These are phyloP conservation scores for Yamadazyma scolyti DNA, from an alignment of 805 yeast species.

Conservation along the genomic window DNA sequence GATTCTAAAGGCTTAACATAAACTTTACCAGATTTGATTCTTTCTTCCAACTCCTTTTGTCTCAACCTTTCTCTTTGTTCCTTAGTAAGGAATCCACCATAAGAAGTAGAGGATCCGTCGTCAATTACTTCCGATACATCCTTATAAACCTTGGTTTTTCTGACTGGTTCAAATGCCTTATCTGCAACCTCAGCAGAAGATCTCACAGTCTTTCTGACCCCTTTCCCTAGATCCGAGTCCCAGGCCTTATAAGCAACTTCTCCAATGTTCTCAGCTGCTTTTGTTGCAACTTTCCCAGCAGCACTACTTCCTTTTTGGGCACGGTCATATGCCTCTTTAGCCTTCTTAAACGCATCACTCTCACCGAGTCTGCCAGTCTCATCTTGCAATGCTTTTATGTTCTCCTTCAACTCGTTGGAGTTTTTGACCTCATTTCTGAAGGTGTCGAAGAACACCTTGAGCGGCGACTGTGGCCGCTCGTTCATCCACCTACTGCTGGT, in stretches of 20 bases:
- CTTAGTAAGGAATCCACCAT: slow-evolving; percentile 88
- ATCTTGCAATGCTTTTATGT: slow-evolving; percentile 90
- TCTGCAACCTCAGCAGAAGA: slow-evolving; percentile 83
- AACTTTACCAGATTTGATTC: slow-evolving; percentile 59
- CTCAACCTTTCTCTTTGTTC: slow-evolving; percentile 77
- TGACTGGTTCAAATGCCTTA: slow-evolving; percentile 87
- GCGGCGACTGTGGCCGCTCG: slow-evolving; percentile 59
- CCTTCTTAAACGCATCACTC: slow-evolving; percentile 87
- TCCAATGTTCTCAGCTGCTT: slow-evolving; percentile 94
- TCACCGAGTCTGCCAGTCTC: slow-evolving; percentile 94
- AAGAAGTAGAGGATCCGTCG: slow-evolving; percentile 83
- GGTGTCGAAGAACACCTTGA: slow-evolving; percentile 90
- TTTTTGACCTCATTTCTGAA: slow-evolving; percentile 90
- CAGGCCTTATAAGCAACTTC: slow-evolving; percentile 87
- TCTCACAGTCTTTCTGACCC: slow-evolving; percentile 81
- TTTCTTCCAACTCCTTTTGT: slow-evolving; percentile 44
- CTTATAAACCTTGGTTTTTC: slow-evolving; percentile 84
- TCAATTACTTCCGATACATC: slow-evolving; percentile 85
- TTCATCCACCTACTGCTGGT: slow-evolving; percentile 1
- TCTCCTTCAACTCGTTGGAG: slow-evolving; percentile 82
- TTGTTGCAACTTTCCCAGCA: slow-evolving; percentile 68
- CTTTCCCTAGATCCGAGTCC: slow-evolving; percentile 91
- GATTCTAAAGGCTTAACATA: slow-evolving; percentile 39
- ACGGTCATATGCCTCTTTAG: slow-evolving; percentile 84
- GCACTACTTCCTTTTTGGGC: slow-evolving; percentile 75